Conservation (phyloP, 2,329 filamentous ascomycete species). For the Sporothrix euskadiensis region DNA sequence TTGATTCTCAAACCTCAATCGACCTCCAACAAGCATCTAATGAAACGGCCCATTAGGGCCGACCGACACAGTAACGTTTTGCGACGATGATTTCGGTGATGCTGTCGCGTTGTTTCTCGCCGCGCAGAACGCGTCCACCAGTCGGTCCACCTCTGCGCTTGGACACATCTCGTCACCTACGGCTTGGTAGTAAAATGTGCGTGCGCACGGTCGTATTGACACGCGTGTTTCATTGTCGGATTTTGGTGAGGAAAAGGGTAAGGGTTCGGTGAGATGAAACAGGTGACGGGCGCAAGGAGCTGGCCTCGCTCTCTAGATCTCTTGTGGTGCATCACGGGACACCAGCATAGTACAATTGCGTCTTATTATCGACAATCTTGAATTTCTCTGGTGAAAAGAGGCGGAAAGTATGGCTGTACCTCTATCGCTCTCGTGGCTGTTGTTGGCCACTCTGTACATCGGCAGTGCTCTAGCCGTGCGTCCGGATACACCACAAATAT, state of each 20-base stretch:
- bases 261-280: not conserved
- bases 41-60: constrained; percentile 6
- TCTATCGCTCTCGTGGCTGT: not conserved
- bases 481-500: not conserved
- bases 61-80: constrained; percentile 9
- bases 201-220: constrained; percentile 33
- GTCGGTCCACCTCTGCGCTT: constrained; percentile 43
- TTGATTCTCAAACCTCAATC: not conserved
- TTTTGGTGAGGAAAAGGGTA: not conserved
- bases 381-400: not conserved
- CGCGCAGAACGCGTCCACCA: constrained; percentile 44
- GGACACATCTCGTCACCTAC: constrained; percentile 45
- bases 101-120: constrained; percentile 35
- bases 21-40: not conserved
- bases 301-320: not conserved
- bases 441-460: not conserved
- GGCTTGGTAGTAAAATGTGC: constrained; percentile 49
- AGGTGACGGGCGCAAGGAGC: not conserved
- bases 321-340: not conserved
- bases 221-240: not conserved
- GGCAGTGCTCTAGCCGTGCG: not conserved
- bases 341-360: not conserved
- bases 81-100: not conserved
- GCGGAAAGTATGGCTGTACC: not conserved
- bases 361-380: not conserved